phyloP scores from a whole-genome alignment of 306 rosid species.

The Lablab purpureus region DNA sequence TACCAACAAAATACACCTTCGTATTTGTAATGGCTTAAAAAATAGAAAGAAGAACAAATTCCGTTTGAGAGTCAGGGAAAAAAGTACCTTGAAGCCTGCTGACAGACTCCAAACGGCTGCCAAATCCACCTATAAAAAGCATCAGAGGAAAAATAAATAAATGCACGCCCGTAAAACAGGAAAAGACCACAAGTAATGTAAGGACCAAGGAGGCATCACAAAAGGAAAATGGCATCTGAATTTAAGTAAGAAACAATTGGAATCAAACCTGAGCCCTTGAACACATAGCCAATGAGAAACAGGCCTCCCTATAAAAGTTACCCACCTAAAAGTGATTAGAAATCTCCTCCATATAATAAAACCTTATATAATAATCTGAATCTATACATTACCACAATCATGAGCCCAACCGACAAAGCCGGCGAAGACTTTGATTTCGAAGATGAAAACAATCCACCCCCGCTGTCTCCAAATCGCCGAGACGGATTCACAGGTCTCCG shows the following conservation, averaged over 20 bases:
- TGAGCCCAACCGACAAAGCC: slow-evolving; percentile 52
- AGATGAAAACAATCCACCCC: slow-evolving; percentile 53
- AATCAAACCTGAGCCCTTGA: slow-evolving; percentile 56
- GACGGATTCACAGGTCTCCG: slow-evolving; percentile 60
- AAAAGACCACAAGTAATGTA: background rate
- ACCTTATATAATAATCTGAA: background rate
- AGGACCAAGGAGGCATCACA: background rate
- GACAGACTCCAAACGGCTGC: slow-evolving; percentile 42
- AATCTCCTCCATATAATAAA: slow-evolving; percentile 15
- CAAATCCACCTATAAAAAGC: slow-evolving; percentile 55
- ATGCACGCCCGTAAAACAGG: background rate
- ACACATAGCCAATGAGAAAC: slow-evolving; percentile 57
- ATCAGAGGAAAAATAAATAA: slow-evolving; percentile 18
- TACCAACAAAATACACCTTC: slow-evolving; percentile 12
- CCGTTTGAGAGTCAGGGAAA: background rate
- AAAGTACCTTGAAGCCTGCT: slow-evolving; percentile 62
- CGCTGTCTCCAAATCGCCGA: slow-evolving; percentile 60
- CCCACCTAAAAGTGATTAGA: slow-evolving; percentile 17
- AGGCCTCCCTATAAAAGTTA: slow-evolving; percentile 56
- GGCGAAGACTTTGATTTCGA: slow-evolving; percentile 62
- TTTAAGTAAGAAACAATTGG: background rate
- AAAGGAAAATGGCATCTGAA: slow-evolving; percentile 8
- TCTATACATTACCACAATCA: slow-evolving; percentile 52
- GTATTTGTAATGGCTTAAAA: background rate
- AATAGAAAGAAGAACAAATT: background rate